Base-by-base conservation (phyloP, 345 rosid species). In the Camelina laxa region DNA sequence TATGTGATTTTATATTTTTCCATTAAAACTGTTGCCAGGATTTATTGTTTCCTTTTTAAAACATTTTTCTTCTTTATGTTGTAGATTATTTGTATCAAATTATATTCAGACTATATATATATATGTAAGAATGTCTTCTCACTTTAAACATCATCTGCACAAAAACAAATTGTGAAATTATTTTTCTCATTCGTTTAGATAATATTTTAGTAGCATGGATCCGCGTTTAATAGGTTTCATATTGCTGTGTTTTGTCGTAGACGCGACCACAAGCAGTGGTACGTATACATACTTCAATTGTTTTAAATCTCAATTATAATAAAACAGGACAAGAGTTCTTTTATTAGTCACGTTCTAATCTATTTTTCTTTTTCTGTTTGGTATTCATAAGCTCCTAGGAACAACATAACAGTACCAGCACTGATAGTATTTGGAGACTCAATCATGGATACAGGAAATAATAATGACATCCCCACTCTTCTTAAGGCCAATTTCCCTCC, bases 371-470 rank as follows among this genome's bases (percentile, higher is more conserved):
- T 30, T 13, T 0, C 2, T 50, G 8, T 24, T 31, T 63, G 31
- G 53, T 5, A 53, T 30, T 7, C 7, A 33, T 10, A 41, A 60
- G 67, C 24, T 31, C 38, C 1, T 9, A 21, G 5, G 53, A 70
- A 55, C 17, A 70, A 76, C 51, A 33, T 48, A 45, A 64, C 80
- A 36, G 0, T 70, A 27, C 76, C 75, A 7, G 76, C 75, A 42
- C 45, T 76, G 27, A 70, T 76, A 64, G 80, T 77, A 49, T 77
- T 70, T 9, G 80, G 80, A 64, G 80, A 77, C 11, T 77, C 80
- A 15, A 77, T 77, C 3, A 77, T 70, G 72, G 76, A 77, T 70
- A 77, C 76, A 3, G 75, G 72, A 48, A 64, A 77, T 31, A 77
- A 77, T 21, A 77, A 77, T 39, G 45, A 77, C 14, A 57, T 77